These are phyloP conservation scores for Wickerhamomyces bisporus DNA, from an alignment of 805 yeast genomes.

Conservation along the genomic window DNA sequence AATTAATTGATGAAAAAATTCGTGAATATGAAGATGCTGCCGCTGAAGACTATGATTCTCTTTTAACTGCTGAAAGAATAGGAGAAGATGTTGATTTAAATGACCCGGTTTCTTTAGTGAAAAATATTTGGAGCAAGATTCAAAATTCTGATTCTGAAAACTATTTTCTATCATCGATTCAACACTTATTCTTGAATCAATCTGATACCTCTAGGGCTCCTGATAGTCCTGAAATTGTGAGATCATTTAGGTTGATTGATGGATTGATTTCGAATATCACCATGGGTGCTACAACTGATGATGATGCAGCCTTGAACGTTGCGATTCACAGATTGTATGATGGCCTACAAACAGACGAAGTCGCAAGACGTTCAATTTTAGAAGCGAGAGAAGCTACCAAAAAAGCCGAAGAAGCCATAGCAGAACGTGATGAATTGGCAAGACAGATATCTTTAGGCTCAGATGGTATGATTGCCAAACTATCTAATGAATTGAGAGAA, in stretches of 20 bases:
- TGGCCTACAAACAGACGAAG: conserved; percentile 77
- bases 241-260: conserved; percentile 58
- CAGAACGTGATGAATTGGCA: conserved; percentile 58
- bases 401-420: conserved; percentile 49
- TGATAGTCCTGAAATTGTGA: conserved; percentile 38
- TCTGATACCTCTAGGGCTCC: conserved; percentile 35
- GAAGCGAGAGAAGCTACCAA: conserved; percentile 51
- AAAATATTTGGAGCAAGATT: conserved; percentile 57
- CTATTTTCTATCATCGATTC: conserved; percentile 45
- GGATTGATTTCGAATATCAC: conserved; percentile 62
- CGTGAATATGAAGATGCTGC: conserved; percentile 52
- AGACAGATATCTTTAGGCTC: conserved; percentile 71
- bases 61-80: conserved; percentile 29
- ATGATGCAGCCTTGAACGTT: conserved; percentile 64
- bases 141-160: conserved; percentile 46
- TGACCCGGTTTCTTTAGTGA: conserved; percentile 62
- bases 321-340: conserved; percentile 71
- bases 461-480: conserved; percentile 58
- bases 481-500: conserved; percentile 59
- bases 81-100: conserved; percentile 39
- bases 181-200: conserved; percentile 44
- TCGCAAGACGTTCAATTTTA: conserved; percentile 65
- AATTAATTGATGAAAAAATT: conserved; percentile 60
- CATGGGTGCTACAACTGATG: conserved; percentile 40
- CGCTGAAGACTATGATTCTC: conserved; percentile 49